phyloP scores from a whole-genome alignment of 176 grass and related monocot genomes.

The Bolboschoenus planiculmis region DNA sequence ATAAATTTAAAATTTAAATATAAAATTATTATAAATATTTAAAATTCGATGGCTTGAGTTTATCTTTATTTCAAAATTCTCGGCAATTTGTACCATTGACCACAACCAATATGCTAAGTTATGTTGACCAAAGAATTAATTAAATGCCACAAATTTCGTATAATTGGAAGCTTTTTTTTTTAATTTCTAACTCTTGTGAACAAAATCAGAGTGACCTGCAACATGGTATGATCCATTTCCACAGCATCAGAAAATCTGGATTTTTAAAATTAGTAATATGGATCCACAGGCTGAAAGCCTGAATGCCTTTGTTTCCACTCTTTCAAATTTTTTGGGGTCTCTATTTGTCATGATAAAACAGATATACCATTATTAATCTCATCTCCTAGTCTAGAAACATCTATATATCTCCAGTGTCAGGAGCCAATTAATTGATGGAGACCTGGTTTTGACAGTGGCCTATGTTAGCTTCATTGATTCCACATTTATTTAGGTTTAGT shows the following conservation, averaged over 20 bases:
- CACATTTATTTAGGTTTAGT: neutral
- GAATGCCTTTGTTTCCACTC: slow-evolving; percentile 17
- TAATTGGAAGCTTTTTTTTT: neutral
- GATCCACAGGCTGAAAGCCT: slow-evolving; percentile 16
- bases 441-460: neutral
- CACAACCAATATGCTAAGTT: neutral
- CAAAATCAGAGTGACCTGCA: neutral
- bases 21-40: too few relatives aligned
- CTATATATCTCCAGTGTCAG: neutral
- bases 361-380: neutral
- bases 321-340: neutral
- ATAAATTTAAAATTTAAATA: too few relatives aligned
- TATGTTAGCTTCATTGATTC: slow-evolving; percentile 12
- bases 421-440: neutral
- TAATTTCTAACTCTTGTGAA: neutral
- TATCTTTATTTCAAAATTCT: too few relatives aligned
- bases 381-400: neutral
- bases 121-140: neutral
- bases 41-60: too few relatives aligned
- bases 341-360: neutral
- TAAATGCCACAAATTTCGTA: neutral
- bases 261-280: slow-evolving; percentile 2
- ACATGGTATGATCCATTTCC: neutral
- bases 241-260: neutral
- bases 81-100: neutral